Conservation (phyloP, 495 filamentous ascomycete species). For the Trichoderma virens region DNA sequence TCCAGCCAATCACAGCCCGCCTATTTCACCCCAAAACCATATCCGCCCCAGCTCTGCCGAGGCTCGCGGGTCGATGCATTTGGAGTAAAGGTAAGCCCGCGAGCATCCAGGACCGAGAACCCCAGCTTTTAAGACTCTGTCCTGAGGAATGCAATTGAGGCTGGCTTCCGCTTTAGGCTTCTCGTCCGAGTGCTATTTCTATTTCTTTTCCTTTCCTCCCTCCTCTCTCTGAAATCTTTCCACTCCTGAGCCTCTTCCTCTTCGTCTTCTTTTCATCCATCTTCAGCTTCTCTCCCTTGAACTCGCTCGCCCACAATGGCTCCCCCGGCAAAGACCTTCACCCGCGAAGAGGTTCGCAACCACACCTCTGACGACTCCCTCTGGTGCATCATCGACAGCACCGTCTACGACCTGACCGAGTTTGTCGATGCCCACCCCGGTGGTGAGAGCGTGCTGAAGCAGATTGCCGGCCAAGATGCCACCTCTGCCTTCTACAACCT, state of each 20-base stretch:
- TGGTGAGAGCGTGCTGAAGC: slow-evolving; percentile 72
- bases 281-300: background rate
- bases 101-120: background rate
- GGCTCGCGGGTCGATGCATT: background rate
- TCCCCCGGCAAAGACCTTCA: slow-evolving; percentile 40
- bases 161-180: background rate
- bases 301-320: background rate
- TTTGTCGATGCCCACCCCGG: slow-evolving; percentile 90
- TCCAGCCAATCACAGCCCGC: background rate
- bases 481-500: slow-evolving; percentile 90
- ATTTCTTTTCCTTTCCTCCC: background rate
- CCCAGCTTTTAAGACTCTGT: too few species aligned
- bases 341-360: slow-evolving; percentile 67
- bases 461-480: slow-evolving; percentile 77
- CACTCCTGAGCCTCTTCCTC: background rate
- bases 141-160: background rate
- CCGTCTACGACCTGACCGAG: slow-evolving; percentile 87
- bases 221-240: background rate
- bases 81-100: background rate
- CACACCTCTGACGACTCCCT: slow-evolving; percentile 74
- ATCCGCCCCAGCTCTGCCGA: background rate
- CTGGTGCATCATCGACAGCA: slow-evolving; percentile 82
- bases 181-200: background rate
- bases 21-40: background rate
- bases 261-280: background rate